Conservation (phyloP, 441 rosid species). For the Aleurites moluccanus region DNA sequence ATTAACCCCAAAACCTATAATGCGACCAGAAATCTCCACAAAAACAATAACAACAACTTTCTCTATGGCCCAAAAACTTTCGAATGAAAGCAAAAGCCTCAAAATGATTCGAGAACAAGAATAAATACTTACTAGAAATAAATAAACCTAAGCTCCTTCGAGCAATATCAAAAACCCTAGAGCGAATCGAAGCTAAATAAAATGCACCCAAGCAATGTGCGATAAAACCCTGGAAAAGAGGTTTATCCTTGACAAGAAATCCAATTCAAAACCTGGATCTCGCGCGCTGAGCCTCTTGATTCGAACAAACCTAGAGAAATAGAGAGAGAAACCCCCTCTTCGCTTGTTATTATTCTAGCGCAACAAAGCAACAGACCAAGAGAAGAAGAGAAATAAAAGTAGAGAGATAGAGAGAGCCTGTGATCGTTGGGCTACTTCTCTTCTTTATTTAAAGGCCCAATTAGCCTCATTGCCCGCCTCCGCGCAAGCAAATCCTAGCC, state of each 20-base stretch:
- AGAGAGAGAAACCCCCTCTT: constrained; percentile 23
- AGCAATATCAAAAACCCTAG: constrained; percentile 32
- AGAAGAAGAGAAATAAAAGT: constrained; percentile 1
- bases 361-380: neutral
- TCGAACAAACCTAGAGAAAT: constrained; percentile 23
- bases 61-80: neutral
- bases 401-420: constrained; percentile 22
- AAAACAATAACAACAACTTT: neutral
- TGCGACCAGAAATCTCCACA: neutral
- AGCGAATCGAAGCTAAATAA: constrained; percentile 37
- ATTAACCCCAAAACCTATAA: neutral
- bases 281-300: constrained; percentile 33
- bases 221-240: constrained; percentile 33
- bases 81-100: neutral
- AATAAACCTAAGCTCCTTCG: constrained; percentile 25
- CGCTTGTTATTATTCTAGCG: constrained; percentile 23
- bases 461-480: constrained; percentile 33
- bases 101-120: constrained; percentile 13
- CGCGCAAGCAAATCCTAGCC: constrained; percentile 40
- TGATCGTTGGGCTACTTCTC: constrained; percentile 23
- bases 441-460: constrained; percentile 55
- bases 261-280: constrained; percentile 55
- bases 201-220: constrained; percentile 27
- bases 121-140: constrained; percentile 25
- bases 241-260: constrained; percentile 27